Conservation (phyloP, 352 stramenopile species). For the Pythium phragmiticola region DNA sequence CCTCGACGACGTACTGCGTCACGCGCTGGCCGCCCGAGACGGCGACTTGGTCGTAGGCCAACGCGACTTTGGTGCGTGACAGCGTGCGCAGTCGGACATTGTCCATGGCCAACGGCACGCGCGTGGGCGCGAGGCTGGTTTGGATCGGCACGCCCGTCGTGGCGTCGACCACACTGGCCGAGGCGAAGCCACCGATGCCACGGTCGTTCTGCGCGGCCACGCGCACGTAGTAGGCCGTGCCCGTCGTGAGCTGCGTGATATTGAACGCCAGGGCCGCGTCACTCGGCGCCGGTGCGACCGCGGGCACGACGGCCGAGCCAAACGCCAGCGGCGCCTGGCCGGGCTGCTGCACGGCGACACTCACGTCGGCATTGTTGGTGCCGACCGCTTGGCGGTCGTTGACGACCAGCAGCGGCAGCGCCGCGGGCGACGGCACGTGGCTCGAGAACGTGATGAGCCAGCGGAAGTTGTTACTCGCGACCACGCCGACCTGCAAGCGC, state of each 20-base stretch:
- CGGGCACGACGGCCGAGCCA: constrained; percentile 30
- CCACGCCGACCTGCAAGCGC: constrained; percentile 48
- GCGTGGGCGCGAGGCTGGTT: constrained; percentile 41
- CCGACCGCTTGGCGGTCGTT: constrained; percentile 53
- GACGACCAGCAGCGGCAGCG: constrained; percentile 43
- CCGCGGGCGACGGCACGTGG: constrained; percentile 39
- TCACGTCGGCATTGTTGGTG: constrained; percentile 30
- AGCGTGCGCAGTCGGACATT: constrained; percentile 43
- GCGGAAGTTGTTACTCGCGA: constrained; percentile 61
- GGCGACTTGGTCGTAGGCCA: constrained; percentile 63
- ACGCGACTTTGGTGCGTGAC: constrained; percentile 39
- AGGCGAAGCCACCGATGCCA: constrained; percentile 71
- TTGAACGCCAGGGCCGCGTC: constrained; percentile 39
- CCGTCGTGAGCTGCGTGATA: constrained; percentile 53
- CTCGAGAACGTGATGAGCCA: constrained; percentile 90
- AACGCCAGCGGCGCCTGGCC: constrained; percentile 45
- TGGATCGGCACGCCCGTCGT: neutral
- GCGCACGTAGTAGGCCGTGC: constrained; percentile 71
- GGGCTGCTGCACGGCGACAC: constrained; percentile 20
- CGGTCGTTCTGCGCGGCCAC: constrained; percentile 84
- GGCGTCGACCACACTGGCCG: constrained; percentile 12
- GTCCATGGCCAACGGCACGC: constrained; percentile 43
- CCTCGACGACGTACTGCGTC: constrained; percentile 58
- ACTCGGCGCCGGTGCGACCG: neutral
- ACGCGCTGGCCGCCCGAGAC: constrained; percentile 55